Evolutionary conservation across 2,329 filamentous ascomycete genomes (phyloP), one percentile per base, ranked within the genome.

Genomic region (Chaetomiaceae sp.): DNA sequence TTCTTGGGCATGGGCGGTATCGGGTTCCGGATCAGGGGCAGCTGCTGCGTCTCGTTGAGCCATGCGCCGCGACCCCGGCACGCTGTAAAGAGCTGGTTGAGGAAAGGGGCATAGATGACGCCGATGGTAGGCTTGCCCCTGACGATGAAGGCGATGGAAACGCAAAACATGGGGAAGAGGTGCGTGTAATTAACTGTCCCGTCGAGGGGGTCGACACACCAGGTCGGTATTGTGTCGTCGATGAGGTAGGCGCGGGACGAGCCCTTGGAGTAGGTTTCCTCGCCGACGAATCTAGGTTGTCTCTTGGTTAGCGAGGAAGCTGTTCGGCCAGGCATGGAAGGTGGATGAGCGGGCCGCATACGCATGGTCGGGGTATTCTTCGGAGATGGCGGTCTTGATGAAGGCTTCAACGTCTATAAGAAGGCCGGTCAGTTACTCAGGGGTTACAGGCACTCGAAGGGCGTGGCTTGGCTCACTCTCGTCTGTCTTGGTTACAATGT

Each of bases 101-200:
- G 73, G 58, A 90, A 82, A 0, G 87, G 87, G 0, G 86, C 86
- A 62, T 86, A 81, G 63, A 90, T 84, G 41, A 89, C 79, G 18
- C 87, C 87, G 46, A 90, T 79, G 2, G 84, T 68, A 2, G 87
- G 84, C 25, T 73, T 68, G 6, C 78, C 75, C 16, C 77, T 68
- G 50, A 87, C 64, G 21, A 85, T 73, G 63, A 90, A 84, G 44
- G 77, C 86, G 62, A 90, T 89, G 32, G 84, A 88, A 38, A 90
- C 84, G 67, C 87, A 90, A 71, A 88, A 90, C 83, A 89, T 89
- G 54, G 86, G 86, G 64, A 89, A 89, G 5, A 89, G 76, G 67
- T 90, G 87, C 27, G 86, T 88, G 71, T 87, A 90, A 73, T 90
- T 90, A 55, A 90, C 86, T 3, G 87, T 90, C 73, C 85, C 86